phyloP scores from a whole-genome alignment of 2,329 filamentous ascomycete species.

The Aspergillus piperis region DNA sequence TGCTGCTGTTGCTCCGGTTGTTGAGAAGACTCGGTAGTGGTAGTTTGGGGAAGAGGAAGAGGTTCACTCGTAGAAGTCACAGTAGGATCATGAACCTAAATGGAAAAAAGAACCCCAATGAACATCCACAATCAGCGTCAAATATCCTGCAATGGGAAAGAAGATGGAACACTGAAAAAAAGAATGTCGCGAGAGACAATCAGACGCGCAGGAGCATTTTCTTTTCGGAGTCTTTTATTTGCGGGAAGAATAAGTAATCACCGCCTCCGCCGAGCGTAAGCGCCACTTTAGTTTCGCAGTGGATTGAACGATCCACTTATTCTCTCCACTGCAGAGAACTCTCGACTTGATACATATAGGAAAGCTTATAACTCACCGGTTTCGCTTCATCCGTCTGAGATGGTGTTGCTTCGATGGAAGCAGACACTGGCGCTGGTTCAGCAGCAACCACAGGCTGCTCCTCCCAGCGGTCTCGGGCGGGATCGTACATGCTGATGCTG shows the following conservation, averaged over 20 bases:
- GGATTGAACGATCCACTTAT: too few relatives aligned
- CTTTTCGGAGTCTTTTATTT: too few relatives aligned
- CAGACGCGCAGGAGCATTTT: too few relatives aligned
- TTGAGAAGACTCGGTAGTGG: background rate
- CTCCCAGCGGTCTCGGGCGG: conserved; percentile 28
- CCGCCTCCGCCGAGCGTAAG: background rate
- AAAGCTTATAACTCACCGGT: too few relatives aligned
- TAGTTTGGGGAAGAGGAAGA: background rate
- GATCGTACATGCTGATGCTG: conserved; percentile 25
- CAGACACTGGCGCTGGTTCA: background rate
- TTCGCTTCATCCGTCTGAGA: background rate
- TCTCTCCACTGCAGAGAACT: too few relatives aligned
- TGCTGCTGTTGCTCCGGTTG: too few relatives aligned
- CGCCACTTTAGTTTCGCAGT: background rate
- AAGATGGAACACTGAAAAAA: background rate
- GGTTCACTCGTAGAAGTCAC: background rate
- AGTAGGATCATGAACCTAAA: background rate
- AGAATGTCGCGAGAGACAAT: too few relatives aligned
- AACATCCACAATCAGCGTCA: background rate
- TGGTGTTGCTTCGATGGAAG: background rate
- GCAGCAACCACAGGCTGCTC: conserved; percentile 8
- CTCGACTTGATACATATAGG: too few relatives aligned
- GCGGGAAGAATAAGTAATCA: background rate
- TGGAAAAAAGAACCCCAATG: too few relatives aligned
- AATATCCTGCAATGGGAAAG: background rate